Conservation (phyloP, 176 grass and related monocot species). For the Carex parvula region DNA sequence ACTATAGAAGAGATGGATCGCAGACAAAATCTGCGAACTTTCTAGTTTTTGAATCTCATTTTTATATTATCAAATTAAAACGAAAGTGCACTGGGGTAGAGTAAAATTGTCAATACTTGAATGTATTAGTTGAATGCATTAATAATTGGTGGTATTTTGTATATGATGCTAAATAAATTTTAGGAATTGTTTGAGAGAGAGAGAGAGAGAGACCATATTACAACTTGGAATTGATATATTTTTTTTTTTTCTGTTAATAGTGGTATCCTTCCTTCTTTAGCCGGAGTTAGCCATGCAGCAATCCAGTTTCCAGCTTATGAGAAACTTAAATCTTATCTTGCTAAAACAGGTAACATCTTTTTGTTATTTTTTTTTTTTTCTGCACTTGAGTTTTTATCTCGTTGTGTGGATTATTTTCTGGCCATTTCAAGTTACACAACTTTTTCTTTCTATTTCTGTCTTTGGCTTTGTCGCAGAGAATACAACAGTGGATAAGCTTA, state of each 20-base stretch:
- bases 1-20: background rate
- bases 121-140: background rate
- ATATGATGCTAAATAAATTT: background rate
- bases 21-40: background rate
- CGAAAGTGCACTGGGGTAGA: background rate
- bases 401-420: background rate
- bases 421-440: background rate
- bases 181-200: background rate
- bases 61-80: background rate
- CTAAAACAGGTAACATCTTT: slow-evolving; percentile 48
- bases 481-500: slow-evolving; percentile 72
- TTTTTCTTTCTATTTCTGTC: background rate
- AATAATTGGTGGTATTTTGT: background rate
- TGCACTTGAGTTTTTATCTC: background rate
- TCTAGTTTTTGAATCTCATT: background rate
- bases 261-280: slow-evolving; percentile 82
- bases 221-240: background rate
- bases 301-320: slow-evolving; percentile 81
- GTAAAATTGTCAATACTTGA: background rate
- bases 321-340: slow-evolving; percentile 67
- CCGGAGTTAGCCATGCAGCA: slow-evolving; percentile 76
- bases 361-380: background rate
- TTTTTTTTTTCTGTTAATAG: slow-evolving; percentile 42
- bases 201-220: background rate
- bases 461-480: slow-evolving; percentile 42